Conservation (phyloP, 2,329 filamentous ascomycete species). For the Monosporascus sp. region DNA sequence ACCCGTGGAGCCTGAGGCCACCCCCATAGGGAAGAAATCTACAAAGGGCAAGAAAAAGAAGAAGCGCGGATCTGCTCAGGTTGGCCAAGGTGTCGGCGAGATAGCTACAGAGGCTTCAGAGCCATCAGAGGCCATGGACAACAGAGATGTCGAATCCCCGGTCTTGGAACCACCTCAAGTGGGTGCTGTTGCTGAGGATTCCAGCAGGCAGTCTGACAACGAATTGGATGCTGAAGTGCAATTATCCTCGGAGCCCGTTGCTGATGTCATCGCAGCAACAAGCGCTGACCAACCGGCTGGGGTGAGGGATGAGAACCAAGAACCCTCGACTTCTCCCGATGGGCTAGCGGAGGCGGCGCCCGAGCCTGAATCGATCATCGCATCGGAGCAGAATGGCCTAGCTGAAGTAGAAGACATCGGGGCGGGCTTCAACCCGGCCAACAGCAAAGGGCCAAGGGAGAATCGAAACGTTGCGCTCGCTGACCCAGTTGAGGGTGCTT, state of each 20-base stretch:
- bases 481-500: conserved; percentile 13
- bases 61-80: conserved; percentile 11
- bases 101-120: conserved; percentile 7
- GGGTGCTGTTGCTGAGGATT: background rate
- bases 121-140: conserved; percentile 2
- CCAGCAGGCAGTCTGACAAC: background rate
- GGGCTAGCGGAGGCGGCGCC: conserved; percentile 3
- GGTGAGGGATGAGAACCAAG: conserved; percentile 2
- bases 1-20: conserved; percentile 7
- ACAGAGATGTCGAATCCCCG: background rate
- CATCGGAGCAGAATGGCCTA: conserved; percentile 7
- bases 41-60: conserved; percentile 22
- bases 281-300: conserved; percentile 3
- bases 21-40: conserved; percentile 15
- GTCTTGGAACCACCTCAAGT: background rate
- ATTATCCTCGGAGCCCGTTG: conserved; percentile 2
- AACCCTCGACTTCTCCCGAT: conserved; percentile 2
- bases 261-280: conserved; percentile 1
- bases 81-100: conserved; percentile 8
- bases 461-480: conserved; percentile 17
- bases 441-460: conserved; percentile 17
- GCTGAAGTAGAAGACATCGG: conserved; percentile 9
- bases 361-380: conserved; percentile 6
- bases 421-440: conserved; percentile 3
- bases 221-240: background rate